These are phyloP conservation scores for Myxozyma neotropica DNA, from an alignment of 805 yeast genomes.

Conservation along the genomic window DNA sequence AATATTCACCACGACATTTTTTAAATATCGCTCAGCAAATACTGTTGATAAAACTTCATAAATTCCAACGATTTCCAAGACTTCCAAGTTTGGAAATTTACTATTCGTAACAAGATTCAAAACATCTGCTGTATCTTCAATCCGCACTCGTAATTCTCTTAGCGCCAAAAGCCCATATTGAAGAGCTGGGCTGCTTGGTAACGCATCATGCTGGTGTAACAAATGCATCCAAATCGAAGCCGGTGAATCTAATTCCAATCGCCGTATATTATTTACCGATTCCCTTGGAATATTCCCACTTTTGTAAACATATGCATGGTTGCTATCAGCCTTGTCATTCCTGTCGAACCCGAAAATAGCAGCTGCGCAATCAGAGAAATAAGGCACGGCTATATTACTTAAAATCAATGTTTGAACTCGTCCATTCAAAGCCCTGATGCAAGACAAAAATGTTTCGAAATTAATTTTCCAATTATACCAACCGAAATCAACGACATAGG, in stretches of 20 bases:
- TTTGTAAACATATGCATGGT: not conserved
- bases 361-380: not conserved
- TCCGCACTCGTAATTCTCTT: not conserved
- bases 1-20: not conserved
- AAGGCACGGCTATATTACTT: not conserved
- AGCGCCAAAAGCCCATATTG: not conserved
- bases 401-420: not conserved
- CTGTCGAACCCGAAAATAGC: slow-evolving; percentile 1
- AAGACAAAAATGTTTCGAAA: not conserved
- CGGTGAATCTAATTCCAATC: not conserved
- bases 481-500: not conserved
- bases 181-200: not conserved
- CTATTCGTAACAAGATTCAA: not conserved
- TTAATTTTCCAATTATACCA: slow-evolving; percentile 9
- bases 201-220: not conserved
- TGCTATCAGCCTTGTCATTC: not conserved
- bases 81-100: not conserved
- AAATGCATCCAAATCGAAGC: not conserved
- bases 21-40: slow-evolving; percentile 2
- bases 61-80: not conserved
- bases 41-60: slow-evolving; percentile 5
- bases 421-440: not conserved
- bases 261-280: not conserved
- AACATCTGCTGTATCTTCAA: slow-evolving; percentile 2
- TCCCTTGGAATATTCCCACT: not conserved